A percentile compares a stretch with the other conserved stretches of the same genome.
Evolutionary conservation across 2,329 filamentous ascomycete genomes (phyloP).

Genomic region (Trichoderma oligosporum): DNA sequence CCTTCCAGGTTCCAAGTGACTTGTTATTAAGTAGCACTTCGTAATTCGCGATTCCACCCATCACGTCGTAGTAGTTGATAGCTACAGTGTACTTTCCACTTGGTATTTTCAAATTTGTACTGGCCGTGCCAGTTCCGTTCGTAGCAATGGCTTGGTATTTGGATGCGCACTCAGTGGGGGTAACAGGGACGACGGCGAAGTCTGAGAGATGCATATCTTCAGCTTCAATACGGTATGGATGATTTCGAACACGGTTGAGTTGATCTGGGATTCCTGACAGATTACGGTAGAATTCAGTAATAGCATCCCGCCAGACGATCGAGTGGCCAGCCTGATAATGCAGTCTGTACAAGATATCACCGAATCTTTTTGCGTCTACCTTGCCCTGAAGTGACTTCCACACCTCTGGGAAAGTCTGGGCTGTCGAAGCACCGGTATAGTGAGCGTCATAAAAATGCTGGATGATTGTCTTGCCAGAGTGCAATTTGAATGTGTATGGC

Average conservation of each 20-base stretch:
- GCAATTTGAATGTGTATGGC: conserved; percentile 58
- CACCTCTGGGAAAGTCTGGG: conserved; percentile 51
- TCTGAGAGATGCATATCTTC: conserved; percentile 60
- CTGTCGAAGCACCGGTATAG: conserved; percentile 56
- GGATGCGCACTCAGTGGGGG: conserved; percentile 58
- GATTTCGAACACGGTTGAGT: conserved; percentile 52
- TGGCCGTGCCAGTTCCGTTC: conserved; percentile 16
- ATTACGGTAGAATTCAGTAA: conserved; percentile 61
- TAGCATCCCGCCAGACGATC: conserved; percentile 66
- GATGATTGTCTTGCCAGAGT: conserved; percentile 63
- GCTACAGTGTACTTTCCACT: conserved; percentile 59
- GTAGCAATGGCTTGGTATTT: conserved; percentile 54
- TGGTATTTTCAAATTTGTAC: conserved; percentile 23
- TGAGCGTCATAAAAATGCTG: conserved; percentile 65
- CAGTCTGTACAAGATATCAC: conserved; percentile 56
- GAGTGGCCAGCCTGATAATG: conserved; percentile 66
- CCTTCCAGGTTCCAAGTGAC: conserved; percentile 4
- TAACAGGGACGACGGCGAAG: conserved; percentile 52
- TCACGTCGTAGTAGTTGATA: conserved; percentile 63
- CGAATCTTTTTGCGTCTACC: conserved; percentile 58
- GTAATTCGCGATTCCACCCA: conserved; percentile 50
- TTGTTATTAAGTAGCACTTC: conserved; percentile 5
- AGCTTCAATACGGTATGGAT: conserved; percentile 65
- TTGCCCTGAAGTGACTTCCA: conserved; percentile 55
- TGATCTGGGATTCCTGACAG: conserved; percentile 58